Base-by-base conservation (phyloP, 345 rosid species). In the Salix caprea region DNA sequence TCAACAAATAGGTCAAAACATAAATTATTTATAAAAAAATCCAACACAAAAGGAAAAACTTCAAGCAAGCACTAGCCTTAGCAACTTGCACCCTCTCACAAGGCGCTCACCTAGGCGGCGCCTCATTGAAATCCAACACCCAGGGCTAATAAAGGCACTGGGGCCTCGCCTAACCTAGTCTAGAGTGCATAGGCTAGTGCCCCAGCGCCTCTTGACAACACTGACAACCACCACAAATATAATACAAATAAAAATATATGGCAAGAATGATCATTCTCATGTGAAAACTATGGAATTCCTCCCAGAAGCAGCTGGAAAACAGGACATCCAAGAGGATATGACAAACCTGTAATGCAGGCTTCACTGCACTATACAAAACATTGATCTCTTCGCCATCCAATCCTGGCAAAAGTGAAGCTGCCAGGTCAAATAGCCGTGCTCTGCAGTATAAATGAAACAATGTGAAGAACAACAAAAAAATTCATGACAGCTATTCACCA, bases 371-470 rank as follows among this genome's bases (percentile, higher is more conserved):
- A 70, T 84, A 90, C 70, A 92, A 77, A 71, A 90, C 81, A 78
- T 81, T 86, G 61, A 91, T 84, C 83, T 84, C 89, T 73, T 84
- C 76, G 24, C 61, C 83, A 76, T 83, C 88, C 90, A 91, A 84
- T 76, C 94, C 96, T 74, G 96, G 97, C 76, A 91, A 81, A 77
- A 93, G 89, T 46, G 99, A 88, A 81, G 89, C 88, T 50, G 96
- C 89, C 78, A 96, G 81, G 84, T 92, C 97, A 83, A 91, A 86
- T 73, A 92, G 85, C 75, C 83, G 90, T 24, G 91, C 94, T 87
- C 99, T 96, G 91, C 73, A 86, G 80, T 80, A 74, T 76, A 81
- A 64, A 80, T 37, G 66, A 79, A 48, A 36, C 2, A 15, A 52
- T 40, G 39, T 48, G 65, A 65, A 26, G 75, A 23, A 62, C 8